These are phyloP conservation scores for Boletus subcaerulescens DNA, from an alignment of 768 basidiomycete genomes.

Conservation along the genomic window DNA sequence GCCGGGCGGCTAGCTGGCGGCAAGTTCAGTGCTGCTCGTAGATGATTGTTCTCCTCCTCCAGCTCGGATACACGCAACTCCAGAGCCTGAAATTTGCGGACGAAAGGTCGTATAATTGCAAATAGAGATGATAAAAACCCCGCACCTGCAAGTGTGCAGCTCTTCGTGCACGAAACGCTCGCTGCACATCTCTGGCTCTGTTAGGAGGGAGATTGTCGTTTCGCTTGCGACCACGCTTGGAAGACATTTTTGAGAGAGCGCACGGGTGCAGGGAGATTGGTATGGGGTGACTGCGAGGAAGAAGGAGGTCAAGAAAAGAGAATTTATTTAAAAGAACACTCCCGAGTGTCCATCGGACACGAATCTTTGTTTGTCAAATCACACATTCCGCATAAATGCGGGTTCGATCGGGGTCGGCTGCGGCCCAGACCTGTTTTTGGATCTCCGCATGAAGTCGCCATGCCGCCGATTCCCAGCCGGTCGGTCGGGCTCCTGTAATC, in stretches of 20 bases:
- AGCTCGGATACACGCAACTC: slow-evolving; percentile 79
- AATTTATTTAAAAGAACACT: slow-evolving; percentile 39
- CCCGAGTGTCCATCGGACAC: slow-evolving; percentile 32
- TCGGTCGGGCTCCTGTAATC: slow-evolving; percentile 21
- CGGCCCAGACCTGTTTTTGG: slow-evolving; percentile 34
- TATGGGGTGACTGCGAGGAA: slow-evolving; percentile 31
- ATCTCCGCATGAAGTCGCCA: slow-evolving; percentile 33
- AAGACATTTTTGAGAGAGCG: slow-evolving; percentile 54
- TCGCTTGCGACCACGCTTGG: slow-evolving; percentile 83
- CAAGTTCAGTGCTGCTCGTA: slow-evolving; percentile 69
- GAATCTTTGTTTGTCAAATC: slow-evolving; percentile 37
- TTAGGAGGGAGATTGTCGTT: slow-evolving; percentile 60
- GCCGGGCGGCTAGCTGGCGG: slow-evolving; percentile 70
- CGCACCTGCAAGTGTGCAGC: slow-evolving; percentile 82
- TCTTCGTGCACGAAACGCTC: slow-evolving; percentile 85
- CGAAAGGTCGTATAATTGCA: slow-evolving; percentile 38
- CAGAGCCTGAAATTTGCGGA: slow-evolving; percentile 53
- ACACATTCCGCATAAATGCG: slow-evolving; percentile 32
- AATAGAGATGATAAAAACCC: slow-evolving; percentile 34
- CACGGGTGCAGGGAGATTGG: slow-evolving; percentile 11
- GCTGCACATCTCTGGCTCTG: slow-evolving; percentile 83
- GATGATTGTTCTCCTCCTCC: slow-evolving; percentile 76
- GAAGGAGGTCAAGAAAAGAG: slow-evolving; percentile 32
- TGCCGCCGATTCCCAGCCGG: slow-evolving; percentile 23
- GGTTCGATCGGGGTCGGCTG: slow-evolving; percentile 38